Conservation (phyloP, 2,329 filamentous ascomycete species). For the Biscogniauxia marginata region DNA sequence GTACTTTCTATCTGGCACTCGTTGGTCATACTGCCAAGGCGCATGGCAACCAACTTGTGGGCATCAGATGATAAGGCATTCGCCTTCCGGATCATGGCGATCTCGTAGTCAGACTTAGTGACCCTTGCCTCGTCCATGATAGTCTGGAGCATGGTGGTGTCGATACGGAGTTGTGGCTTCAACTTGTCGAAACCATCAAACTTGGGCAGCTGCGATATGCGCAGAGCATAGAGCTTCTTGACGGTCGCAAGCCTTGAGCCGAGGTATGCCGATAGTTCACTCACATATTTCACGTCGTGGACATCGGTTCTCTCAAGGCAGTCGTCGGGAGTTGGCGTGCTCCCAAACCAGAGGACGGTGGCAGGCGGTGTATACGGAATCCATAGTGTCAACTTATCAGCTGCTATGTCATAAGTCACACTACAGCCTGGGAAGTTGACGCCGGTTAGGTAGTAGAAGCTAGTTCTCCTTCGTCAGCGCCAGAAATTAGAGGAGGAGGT, state of each 20-base stretch:
- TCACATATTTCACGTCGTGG: slow-evolving; percentile 64
- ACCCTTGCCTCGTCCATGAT: slow-evolving; percentile 81
- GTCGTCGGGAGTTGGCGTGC: slow-evolving; percentile 58
- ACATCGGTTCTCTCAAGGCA: slow-evolving; percentile 64
- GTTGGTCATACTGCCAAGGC: slow-evolving; percentile 62
- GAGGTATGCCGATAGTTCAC: slow-evolving; percentile 49
- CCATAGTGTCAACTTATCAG: slow-evolving; percentile 68
- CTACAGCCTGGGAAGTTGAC: slow-evolving; percentile 53
- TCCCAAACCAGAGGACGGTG: slow-evolving; percentile 63
- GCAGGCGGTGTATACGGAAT: slow-evolving; percentile 66
- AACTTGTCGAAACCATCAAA: slow-evolving; percentile 27
- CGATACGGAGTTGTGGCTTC: slow-evolving; percentile 38
- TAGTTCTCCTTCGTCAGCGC: slow-evolving; percentile 25
- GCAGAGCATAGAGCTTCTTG: slow-evolving; percentile 44
- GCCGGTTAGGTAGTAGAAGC: slow-evolving; percentile 60
- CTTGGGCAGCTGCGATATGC: slow-evolving; percentile 43
- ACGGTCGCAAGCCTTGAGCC: slow-evolving; percentile 42
- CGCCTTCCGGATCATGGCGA: slow-evolving; percentile 77
- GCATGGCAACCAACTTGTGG: slow-evolving; percentile 69
- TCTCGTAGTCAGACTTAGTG: slow-evolving; percentile 82
- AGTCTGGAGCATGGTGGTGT: slow-evolving; percentile 55
- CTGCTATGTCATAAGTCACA: slow-evolving; percentile 56
- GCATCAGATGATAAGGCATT: slow-evolving; percentile 76
- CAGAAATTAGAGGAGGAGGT: neutral
- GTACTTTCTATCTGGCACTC: slow-evolving; percentile 82